These are phyloP conservation scores for Phaeophleospora eucalypticola DNA, from an alignment of 2,329 filamentous ascomycete species.

Conservation along the genomic window DNA sequence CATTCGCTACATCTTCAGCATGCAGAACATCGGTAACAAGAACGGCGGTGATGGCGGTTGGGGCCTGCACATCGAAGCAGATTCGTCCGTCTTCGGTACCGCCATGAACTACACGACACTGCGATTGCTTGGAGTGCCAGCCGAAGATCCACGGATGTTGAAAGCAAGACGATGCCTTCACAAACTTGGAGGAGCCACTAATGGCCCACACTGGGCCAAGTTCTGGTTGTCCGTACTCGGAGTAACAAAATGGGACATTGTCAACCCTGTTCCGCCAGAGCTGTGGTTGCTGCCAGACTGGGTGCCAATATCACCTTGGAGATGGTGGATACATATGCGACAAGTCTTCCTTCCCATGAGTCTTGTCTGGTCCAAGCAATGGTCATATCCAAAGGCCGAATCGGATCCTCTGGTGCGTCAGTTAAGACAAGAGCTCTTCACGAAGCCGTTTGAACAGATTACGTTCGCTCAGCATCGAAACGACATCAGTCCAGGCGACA, in stretches of 20 bases:
- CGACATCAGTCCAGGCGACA: conserved; percentile 72
- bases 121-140: conserved; percentile 74
- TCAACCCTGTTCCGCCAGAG: conserved; percentile 91
- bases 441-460: conserved; percentile 71
- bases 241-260: conserved; percentile 81
- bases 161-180: conserved; percentile 80
- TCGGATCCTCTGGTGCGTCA: conserved; percentile 65
- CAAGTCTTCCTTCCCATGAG: conserved; percentile 92
- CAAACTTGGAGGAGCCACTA: conserved; percentile 76
- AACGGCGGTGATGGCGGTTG: conserved; percentile 83
- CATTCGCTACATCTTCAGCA: conserved; percentile 83
- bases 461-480: conserved; percentile 76
- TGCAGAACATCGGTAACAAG: conserved; percentile 56
- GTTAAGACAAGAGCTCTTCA: conserved; percentile 77
- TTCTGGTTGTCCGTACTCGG: conserved; percentile 88
- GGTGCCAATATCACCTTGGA: conserved; percentile 33
- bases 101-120: conserved; percentile 80
- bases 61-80: conserved; percentile 92
- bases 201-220: conserved; percentile 92
- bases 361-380: conserved; percentile 80
- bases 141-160: conserved; percentile 79
- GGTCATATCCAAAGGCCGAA: conserved; percentile 62
- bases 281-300: conserved; percentile 60
- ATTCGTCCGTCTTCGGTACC: conserved; percentile 88
- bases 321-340: conserved; percentile 80